Base-by-base conservation (phyloP, 352 stramenopile genomes). In the Phytophthora aleatoria region DNA sequence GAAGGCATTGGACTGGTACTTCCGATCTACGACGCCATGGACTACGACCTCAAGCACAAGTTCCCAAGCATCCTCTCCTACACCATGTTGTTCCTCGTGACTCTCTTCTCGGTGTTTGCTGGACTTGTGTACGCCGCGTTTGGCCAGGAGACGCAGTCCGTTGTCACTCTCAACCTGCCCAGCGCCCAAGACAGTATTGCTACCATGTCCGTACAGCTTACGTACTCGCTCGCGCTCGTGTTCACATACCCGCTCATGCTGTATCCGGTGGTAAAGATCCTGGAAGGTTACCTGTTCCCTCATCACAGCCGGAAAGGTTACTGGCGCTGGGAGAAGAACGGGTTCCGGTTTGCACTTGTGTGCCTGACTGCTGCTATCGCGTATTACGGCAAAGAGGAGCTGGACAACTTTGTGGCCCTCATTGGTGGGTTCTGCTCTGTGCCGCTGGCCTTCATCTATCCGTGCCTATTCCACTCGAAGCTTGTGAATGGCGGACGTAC, bases 171-270 rank as follows among this genome's bases (percentile, higher is more conserved):
- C 26, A 86, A 87, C 53, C 36, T 89, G 6, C 77, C 81, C 26
- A 86, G 69, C 28, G 76, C 81, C 33, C 70, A 79, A 45, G 66
- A 71, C 51, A 89, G 79, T 33, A 35, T 75, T 26, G 77, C 76
- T 26, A 89, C 81, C 41, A 85, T 90, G 69, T 73, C 77, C 4
- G 81, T 90, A 28, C 81, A 90, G 63, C 31, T 84, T 26, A 85
- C 79, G 43, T 90, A 88, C 58, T 88, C 81, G 41, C 54, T 90
- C 20, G 81, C 81, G 39, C 77, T 89, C 9, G 71, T 90, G 60
- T 72, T 90, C 50, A 89, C 81, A 65, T 90, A 90, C 61, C 81
- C 81, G 16, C 73, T 90, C 26, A 89, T 90, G 79, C 53, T 90
- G 26, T 90, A 89, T 59, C 81, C 81, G 7, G 81, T 87, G 38